Conservation (phyloP, 1,284 basidiomycete species). For the Cutaneotrichosporon cutaneum region DNA sequence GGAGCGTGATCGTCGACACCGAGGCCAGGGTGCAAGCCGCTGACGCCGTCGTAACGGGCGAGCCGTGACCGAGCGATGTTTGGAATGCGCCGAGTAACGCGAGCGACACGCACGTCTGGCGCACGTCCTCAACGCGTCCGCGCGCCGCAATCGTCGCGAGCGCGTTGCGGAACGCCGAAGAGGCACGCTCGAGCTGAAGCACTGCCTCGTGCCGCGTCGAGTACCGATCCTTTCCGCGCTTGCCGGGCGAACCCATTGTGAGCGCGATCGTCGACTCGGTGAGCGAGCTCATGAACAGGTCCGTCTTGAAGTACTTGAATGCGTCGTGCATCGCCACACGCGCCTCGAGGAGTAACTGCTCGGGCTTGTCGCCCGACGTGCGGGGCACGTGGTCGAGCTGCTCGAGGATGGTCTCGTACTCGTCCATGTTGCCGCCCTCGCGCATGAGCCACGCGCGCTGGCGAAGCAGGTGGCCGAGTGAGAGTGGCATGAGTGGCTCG, state of each 20-base stretch:
- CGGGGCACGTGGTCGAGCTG: conserved; percentile 49
- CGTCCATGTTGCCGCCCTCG: conserved; percentile 58
- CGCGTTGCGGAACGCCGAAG: conserved; percentile 67
- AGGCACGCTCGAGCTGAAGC: conserved; percentile 63
- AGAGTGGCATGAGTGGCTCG: conserved; percentile 66
- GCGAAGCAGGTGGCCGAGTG: conserved; percentile 66
- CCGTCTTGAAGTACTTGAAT: conserved; percentile 71
- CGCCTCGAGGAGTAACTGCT: conserved; percentile 69
- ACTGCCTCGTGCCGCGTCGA: conserved; percentile 63
- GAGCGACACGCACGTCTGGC: conserved; percentile 69
- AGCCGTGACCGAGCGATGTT: conserved; percentile 68
- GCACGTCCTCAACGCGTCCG: conserved; percentile 67
- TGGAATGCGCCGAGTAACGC: conserved; percentile 72
- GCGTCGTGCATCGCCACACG: conserved; percentile 71
- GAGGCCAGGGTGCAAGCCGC: conserved; percentile 62
- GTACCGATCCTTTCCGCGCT: conserved; percentile 49
- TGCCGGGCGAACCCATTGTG: conserved; percentile 70
- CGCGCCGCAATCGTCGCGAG: conserved; percentile 61
- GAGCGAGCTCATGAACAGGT: conserved; percentile 82
- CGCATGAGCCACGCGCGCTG: conserved; percentile 75
- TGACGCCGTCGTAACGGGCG: conserved; percentile 57
- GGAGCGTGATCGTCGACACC: conserved; percentile 70
- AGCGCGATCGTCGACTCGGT: conserved; percentile 81
- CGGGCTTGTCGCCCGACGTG: conserved; percentile 53
- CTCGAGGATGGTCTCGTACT: conserved; percentile 61